A percentile compares a stretch with the other conserved stretches of the same genome.
phyloP scores from a whole-genome alignment of 179 eudicot species.

The Beta corolliflora region DNA sequence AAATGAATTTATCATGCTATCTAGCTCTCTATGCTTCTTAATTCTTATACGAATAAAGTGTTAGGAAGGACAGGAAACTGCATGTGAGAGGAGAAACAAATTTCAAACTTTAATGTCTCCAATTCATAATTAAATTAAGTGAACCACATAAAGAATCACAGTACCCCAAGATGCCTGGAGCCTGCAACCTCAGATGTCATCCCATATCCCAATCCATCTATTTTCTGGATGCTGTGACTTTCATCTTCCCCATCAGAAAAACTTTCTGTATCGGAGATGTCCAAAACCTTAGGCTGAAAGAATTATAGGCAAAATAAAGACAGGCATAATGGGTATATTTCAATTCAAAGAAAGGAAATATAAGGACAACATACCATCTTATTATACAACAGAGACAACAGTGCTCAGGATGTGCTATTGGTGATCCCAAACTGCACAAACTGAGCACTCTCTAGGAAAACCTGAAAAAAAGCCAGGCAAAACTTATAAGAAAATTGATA shows the following conservation, averaged over 20 bases:
- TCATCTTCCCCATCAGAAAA: constrained; percentile 29
- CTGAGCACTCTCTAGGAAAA: constrained; percentile 1
- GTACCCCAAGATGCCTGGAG: constrained; percentile 40
- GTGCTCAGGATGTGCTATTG: constrained; percentile 7
- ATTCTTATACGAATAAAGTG: background rate
- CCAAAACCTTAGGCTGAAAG: constrained; percentile 29
- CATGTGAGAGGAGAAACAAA: background rate
- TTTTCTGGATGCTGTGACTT: constrained; percentile 29
- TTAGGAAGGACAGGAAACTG: background rate
- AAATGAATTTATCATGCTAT: background rate
- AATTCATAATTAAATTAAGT: background rate
- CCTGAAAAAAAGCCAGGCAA: background rate
- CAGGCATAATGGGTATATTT: background rate
- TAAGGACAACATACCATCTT: constrained; percentile 30
- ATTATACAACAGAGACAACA: constrained; percentile 14
- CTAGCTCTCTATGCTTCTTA: background rate
- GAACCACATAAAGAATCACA: background rate
- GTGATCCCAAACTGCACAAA: constrained; percentile 8
- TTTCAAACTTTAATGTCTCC: background rate
- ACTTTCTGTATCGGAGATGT: constrained; percentile 32
- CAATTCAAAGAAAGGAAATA: background rate
- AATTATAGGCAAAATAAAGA: background rate
- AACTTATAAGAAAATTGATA: background rate
- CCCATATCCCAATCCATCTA: constrained; percentile 36
- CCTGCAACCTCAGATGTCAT: constrained; percentile 28